These are phyloP conservation scores for Puccinia novopanici DNA, from an alignment of 1,284 basidiomycete species.

Conservation along the genomic window DNA sequence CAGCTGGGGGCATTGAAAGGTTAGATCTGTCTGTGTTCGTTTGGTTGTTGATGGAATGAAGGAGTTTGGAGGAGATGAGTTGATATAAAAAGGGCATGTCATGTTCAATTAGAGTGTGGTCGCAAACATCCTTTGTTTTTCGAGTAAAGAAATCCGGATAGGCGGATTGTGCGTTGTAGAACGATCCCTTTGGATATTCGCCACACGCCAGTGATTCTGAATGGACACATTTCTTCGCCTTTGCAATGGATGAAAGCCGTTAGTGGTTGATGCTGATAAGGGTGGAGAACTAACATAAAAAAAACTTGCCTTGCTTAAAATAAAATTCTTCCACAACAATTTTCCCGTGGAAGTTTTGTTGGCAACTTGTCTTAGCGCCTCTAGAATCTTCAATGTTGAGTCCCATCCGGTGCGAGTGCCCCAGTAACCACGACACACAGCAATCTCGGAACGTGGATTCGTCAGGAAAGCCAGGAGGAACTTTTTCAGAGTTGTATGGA, in stretches of 20 bases:
- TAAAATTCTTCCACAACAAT: not conserved
- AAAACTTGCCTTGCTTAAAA: not conserved
- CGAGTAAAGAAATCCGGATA: not conserved
- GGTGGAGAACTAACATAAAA: not conserved
- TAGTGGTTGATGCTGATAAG: not conserved
- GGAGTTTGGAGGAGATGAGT: not conserved
- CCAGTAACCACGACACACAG: no score
- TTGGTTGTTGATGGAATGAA: not conserved
- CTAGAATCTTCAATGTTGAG: no score
- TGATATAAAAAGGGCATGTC: slow-evolving; percentile 7
- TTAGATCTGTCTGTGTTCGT: not conserved
- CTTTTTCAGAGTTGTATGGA: no score
- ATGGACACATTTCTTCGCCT: not conserved
- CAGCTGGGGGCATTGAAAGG: no score
- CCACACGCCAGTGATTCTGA: not conserved
- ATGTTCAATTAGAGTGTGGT: not conserved
- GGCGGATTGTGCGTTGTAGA: not conserved
- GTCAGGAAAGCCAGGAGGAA: no score
- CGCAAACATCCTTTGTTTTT: not conserved
- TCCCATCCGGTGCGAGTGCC: no score
- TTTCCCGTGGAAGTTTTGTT: not conserved
- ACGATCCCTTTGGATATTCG: not conserved
- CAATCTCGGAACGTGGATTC: no score
- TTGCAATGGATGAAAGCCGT: not conserved
- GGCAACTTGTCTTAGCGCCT: no score